A percentile compares a stretch with the other conserved stretches of the same genome.
phyloP scores from a whole-genome alignment of 1,139 yeast genomes.

The Cylindricascospora bacillispora region DNA sequence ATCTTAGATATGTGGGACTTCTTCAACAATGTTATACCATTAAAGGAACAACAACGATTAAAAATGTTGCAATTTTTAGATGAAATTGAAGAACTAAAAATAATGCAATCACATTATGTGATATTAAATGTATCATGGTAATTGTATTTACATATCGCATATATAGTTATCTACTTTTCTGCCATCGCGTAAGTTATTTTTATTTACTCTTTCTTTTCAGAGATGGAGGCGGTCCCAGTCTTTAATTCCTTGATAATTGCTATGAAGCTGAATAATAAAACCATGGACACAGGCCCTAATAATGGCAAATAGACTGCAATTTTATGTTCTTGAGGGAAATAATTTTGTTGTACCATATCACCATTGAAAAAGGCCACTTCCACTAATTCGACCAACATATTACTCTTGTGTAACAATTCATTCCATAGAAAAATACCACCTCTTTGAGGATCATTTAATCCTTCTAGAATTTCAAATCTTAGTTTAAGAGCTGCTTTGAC shows the following conservation, averaged over 20 bases:
- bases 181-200: neutral
- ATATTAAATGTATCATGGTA: slow-evolving; percentile 27
- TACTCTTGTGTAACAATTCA: slow-evolving; percentile 40
- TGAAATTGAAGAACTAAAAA: slow-evolving; percentile 73
- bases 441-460: slow-evolving; percentile 16
- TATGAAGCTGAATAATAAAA: slow-evolving; percentile 46
- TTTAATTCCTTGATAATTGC: slow-evolving; percentile 30
- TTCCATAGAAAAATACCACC: slow-evolving; percentile 27
- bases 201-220: slow-evolving; percentile 4
- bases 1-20: slow-evolving; percentile 50
- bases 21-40: slow-evolving; percentile 44
- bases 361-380: slow-evolving; percentile 82
- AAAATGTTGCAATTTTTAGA: slow-evolving; percentile 65
- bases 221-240: neutral
- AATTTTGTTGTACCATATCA: slow-evolving; percentile 89
- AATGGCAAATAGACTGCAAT: slow-evolving; percentile 86
- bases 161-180: neutral
- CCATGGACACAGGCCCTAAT: slow-evolving; percentile 71
- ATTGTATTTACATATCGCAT: too few relatives aligned
- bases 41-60: slow-evolving; percentile 39
- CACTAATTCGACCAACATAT: slow-evolving; percentile 42
- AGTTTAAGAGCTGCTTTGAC: slow-evolving; percentile 25
- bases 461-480: slow-evolving; percentile 23
- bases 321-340: slow-evolving; percentile 90
- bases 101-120: slow-evolving; percentile 71